Base-by-base conservation (phyloP, 371 early-diverging fungal species). In the Mortierella sp. region DNA sequence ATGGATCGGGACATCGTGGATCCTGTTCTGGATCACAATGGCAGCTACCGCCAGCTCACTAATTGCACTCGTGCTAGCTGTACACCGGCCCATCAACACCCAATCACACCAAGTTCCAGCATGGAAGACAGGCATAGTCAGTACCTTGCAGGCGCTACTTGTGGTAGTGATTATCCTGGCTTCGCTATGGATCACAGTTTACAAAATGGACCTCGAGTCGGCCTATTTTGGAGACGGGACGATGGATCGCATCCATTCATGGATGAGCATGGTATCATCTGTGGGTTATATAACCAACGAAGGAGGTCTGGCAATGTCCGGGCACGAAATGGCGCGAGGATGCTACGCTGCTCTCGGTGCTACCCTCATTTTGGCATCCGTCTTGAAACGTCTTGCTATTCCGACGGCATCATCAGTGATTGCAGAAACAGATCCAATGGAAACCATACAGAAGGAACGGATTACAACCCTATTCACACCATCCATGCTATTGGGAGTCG, bases 201-300 rank as follows among this genome's bases (percentile, higher is more conserved):
- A 76, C 54, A 76, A 76, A 29, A 64, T 76, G 68, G 76, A 76
- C 34, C 41, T 76, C 27, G 76, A 76, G 22, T 55, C 68, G 8
- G 28, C 48, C 14, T 59, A 48, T 21, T 64, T 76, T 56, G 76
- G 76, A 2, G 54, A 60, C 9, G 34, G 29, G 0, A 6, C 57
- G 12, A 67, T 73, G 74, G 17, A 17, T 6, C 44, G n/a, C 6
- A 45, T 73, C 4, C 67, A 67, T 39, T 14, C 39, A 4, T 14
- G 58, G 40, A 73, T 63, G 67, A 54, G 63, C 57, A 45, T 54
- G 3, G 4, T 73, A 5, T 73, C 74, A 0, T 37, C 56, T 29
- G 56, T 67, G 0, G 74, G 74, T 13, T 73, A 67, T 39, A 31
- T 31, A 3, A 22, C 40, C 1, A 17, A 17, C 29, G 12, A 34